Percentiles rank a stretch among this genome's conserved stretches.
phyloP scores from a whole-genome alignment of 169 alveolate genomes.

The Eimeria tenella region DNA sequence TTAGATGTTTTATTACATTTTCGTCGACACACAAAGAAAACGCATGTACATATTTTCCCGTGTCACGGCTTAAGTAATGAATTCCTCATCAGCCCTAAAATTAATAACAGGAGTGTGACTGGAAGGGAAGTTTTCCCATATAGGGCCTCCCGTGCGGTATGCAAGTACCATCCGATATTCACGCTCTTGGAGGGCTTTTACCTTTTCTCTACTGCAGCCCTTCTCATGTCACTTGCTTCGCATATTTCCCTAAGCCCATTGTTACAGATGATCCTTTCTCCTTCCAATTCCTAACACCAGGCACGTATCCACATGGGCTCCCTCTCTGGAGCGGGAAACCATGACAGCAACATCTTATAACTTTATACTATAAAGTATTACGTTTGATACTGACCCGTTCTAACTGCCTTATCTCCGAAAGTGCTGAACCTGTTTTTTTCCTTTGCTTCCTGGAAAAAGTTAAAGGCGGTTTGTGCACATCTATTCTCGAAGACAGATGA shows the following conservation, averaged over 20 bases:
- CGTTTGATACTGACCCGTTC: constrained; percentile 61
- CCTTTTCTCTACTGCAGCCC: constrained; percentile 77
- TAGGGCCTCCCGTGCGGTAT: too few species aligned
- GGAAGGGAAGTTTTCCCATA: too few species aligned
- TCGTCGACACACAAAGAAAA: too few species aligned
- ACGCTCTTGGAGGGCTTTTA: background rate
- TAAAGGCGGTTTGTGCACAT: background rate
- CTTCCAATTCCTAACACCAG: constrained; percentile 49
- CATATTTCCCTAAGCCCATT: constrained; percentile 69
- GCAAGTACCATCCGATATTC: too few species aligned
- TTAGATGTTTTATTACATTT: too few species aligned
- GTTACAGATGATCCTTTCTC: constrained; percentile 66
- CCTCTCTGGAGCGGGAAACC: background rate
- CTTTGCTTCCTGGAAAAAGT: constrained; percentile 68
- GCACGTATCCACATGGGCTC: background rate
- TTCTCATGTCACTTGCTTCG: constrained; percentile 69
- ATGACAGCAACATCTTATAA: background rate
- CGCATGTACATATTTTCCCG: too few species aligned
- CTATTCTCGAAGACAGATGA: background rate
- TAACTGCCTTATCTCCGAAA: constrained; percentile 51
- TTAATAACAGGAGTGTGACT: too few species aligned
- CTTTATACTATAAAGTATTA: too few species aligned
- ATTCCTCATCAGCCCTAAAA: too few species aligned
- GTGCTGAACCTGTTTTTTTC: constrained; percentile 15
- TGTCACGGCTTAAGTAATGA: too few species aligned